Evolutionary conservation across 352 stramenopile species (phyloP).

Genomic region (Elongisporangium prolatum): DNA sequence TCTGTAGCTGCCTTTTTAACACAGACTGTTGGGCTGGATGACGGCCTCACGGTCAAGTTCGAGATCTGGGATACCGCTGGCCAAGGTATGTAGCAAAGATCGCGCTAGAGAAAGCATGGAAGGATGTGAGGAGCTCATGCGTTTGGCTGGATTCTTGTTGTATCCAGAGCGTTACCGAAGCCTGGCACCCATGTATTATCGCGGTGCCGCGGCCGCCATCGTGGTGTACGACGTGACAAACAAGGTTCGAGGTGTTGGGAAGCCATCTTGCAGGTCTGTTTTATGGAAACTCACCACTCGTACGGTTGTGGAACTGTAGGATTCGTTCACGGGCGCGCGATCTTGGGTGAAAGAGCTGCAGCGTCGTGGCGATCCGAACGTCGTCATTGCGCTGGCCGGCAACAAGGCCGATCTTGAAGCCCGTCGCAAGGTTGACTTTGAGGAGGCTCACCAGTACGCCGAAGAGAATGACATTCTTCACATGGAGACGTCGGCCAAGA

Average conservation of each 20-base stretch:
- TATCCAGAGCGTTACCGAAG: conserved; percentile 92
- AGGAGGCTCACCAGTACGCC: conserved; percentile 97
- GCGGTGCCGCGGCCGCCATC: conserved; percentile 93
- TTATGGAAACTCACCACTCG: conserved; percentile 1
- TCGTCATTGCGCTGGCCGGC: conserved; percentile 94
- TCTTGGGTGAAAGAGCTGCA: conserved; percentile 99
- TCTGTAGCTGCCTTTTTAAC: conserved; percentile 94
- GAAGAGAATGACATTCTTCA: conserved; percentile 99
- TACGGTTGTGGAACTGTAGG: conserved; percentile 29
- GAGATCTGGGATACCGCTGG: conserved; percentile 99
- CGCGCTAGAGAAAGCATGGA: neutral
- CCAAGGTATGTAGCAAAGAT: conserved; percentile 62
- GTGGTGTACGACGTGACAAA: conserved; percentile 98
- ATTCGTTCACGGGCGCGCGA: conserved; percentile 97
- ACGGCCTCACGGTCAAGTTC: conserved; percentile 98
- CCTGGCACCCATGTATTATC: conserved; percentile 98
- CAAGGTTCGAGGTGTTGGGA: conserved; percentile 52
- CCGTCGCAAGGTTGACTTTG: conserved; percentile 95
- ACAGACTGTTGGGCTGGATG: conserved; percentile 97
- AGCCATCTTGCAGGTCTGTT: conserved; percentile 2
- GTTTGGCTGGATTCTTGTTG: neutral
- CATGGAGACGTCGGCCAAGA: conserved; percentile 99
- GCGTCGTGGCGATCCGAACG: conserved; percentile 95
- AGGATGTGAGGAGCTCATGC: conserved; percentile 3
- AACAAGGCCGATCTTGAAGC: conserved; percentile 99